Percentiles rank a stretch among this genome's conserved stretches.
These are phyloP conservation scores for Pichia occidentalis DNA, from an alignment of 805 yeast species.

Conservation along the genomic window DNA sequence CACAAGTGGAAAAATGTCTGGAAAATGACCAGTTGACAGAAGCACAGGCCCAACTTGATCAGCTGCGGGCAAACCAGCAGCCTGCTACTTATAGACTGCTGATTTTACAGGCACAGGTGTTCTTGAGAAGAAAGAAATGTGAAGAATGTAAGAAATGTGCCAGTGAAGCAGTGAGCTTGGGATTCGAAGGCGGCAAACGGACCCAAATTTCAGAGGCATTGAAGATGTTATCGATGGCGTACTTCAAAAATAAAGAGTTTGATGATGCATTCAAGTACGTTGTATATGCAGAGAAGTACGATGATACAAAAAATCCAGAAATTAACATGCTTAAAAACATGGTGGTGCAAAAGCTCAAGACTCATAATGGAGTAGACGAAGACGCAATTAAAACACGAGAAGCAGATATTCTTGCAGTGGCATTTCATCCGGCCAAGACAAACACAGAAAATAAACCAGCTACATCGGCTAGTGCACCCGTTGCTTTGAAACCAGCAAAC, in stretches of 20 bases:
- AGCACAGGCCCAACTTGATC: conserved; percentile 38
- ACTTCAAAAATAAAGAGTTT: conserved; percentile 38
- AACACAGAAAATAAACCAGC: conserved; percentile 1
- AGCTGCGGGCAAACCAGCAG: conserved; percentile 34
- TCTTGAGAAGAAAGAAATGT: conserved; percentile 41
- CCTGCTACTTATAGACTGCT: conserved; percentile 42
- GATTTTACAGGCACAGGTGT: conserved; percentile 42
- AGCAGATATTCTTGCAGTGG: neutral
- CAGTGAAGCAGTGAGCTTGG: conserved; percentile 35
- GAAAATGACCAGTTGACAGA: conserved; percentile 39
- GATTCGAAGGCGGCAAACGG: conserved; percentile 40
- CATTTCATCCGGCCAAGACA: conserved; percentile 1
- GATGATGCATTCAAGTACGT: conserved; percentile 37
- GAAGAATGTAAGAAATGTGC: conserved; percentile 44
- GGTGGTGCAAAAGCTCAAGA: conserved; percentile 28
- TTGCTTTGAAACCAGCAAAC: too few species aligned
- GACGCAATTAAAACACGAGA: conserved; percentile 6
- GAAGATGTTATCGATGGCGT: conserved; percentile 43
- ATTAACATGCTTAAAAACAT: conserved; percentile 42
- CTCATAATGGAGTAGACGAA: conserved; percentile 30
- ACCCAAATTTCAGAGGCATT: conserved; percentile 41
- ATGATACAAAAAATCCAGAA: conserved; percentile 38
- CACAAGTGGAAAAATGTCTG: conserved; percentile 35
- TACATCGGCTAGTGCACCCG: neutral
- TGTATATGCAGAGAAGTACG: conserved; percentile 35